phyloP scores from a whole-genome alignment of 805 yeast species.

The Candida ovalis region DNA sequence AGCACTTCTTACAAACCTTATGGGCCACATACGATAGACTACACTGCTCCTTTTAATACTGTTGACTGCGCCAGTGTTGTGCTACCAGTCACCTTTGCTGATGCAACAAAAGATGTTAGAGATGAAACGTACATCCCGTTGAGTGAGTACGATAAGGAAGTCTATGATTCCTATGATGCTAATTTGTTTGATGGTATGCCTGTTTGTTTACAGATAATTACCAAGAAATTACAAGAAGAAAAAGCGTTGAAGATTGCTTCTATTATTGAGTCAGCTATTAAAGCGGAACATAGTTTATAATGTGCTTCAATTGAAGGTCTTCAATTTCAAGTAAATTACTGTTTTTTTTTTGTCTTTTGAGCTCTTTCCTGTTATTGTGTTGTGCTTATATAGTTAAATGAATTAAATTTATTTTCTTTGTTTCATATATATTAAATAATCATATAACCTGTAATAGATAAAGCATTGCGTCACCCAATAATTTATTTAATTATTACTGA shows the following conservation, averaged over 20 bases:
- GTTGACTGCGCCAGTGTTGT: slow-evolving; percentile 48
- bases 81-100: slow-evolving; percentile 57
- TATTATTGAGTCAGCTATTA: slow-evolving; percentile 3
- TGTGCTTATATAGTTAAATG: not conserved
- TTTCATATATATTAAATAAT: not conserved
- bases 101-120: slow-evolving; percentile 34
- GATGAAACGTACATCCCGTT: slow-evolving; percentile 29
- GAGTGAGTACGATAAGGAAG: slow-evolving; percentile 41
- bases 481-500: slow-evolving; percentile 2
- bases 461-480: too few relatives aligned
- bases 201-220: slow-evolving; percentile 61
- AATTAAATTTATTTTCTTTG: not conserved
- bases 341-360: too few relatives aligned
- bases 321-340: too few relatives aligned
- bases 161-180: slow-evolving; percentile 42
- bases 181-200: slow-evolving; percentile 56
- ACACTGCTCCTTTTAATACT: slow-evolving; percentile 51
- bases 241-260: slow-evolving; percentile 33
- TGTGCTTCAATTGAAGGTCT: not conserved
- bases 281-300: not conserved
- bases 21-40: slow-evolving; percentile 32
- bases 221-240: slow-evolving; percentile 60
- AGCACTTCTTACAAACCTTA: slow-evolving; percentile 34
- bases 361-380: too few relatives aligned
- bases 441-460: too few relatives aligned